phyloP scores from a whole-genome alignment of 257 asterid species.

The Nicotiana otophora region DNA sequence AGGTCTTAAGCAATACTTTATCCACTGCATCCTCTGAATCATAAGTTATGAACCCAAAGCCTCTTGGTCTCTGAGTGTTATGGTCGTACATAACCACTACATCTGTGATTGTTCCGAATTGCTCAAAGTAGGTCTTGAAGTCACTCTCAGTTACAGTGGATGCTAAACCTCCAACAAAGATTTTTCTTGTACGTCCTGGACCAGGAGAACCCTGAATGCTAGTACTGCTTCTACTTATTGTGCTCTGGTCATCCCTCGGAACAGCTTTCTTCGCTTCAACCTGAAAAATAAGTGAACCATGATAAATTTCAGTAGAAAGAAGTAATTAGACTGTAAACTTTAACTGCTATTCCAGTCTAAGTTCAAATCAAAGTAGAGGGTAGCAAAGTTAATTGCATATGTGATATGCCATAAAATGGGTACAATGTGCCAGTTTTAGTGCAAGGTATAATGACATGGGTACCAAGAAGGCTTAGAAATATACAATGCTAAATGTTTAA shows the following conservation, averaged over 20 bases:
- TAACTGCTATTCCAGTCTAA: not conserved
- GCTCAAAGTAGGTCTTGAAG: constrained; percentile 25
- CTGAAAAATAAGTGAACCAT: not conserved
- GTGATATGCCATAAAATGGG: not conserved
- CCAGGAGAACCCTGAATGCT: constrained; percentile 29
- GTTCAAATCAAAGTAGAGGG: not conserved
- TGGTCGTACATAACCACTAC: constrained; percentile 30
- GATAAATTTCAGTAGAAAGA: not conserved
- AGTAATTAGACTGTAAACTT: not conserved
- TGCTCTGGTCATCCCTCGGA: constrained; percentile 31
- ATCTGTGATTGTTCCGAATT: constrained; percentile 25
- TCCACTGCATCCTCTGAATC: constrained; percentile 28
- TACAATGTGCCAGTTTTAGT: not conserved
- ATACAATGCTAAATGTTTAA: not conserved
- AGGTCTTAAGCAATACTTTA: constrained; percentile 23
- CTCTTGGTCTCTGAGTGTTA: constrained; percentile 31
- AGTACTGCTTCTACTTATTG: constrained; percentile 21
- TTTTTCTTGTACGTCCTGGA: constrained; percentile 25
- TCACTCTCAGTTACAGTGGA: constrained; percentile 27
- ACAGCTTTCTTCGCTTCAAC: constrained; percentile 30
- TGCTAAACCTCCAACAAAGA: constrained; percentile 26
- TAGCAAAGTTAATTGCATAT: not conserved
- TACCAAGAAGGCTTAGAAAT: not conserved
- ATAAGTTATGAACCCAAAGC: constrained; percentile 29
- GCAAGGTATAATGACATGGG: not conserved